phyloP scores from a whole-genome alignment of 202 grass and related monocot species.

The Saccharum hybrid region DNA sequence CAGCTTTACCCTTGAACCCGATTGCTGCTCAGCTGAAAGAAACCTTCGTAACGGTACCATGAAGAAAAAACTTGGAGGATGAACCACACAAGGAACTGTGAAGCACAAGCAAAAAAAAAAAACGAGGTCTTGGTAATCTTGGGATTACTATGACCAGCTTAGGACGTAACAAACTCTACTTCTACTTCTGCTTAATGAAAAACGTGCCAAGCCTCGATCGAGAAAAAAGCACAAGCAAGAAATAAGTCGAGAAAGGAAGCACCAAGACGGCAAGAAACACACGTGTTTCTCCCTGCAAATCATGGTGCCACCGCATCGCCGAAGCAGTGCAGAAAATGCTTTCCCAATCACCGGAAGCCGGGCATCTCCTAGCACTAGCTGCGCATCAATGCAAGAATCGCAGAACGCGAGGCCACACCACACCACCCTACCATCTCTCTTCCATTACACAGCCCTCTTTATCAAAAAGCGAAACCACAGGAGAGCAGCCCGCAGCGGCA shows the following conservation, averaged over 20 bases:
- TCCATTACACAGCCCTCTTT: not conserved
- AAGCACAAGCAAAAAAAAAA: not conserved
- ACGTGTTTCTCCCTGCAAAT: not conserved
- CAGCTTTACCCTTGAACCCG: too few species aligned
- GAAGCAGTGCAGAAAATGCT: not conserved
- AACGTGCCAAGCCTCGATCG: too few species aligned
- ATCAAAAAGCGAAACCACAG: not conserved
- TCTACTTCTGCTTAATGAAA: too few species aligned
- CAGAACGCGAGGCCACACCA: not conserved
- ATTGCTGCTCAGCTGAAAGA: not conserved
- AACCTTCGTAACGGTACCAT: not conserved
- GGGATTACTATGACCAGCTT: too few species aligned
- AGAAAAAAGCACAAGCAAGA: not conserved
- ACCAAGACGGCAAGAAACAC: not conserved
- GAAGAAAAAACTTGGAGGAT: not conserved
- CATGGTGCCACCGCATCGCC: not conserved
- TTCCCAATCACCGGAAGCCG: not conserved
- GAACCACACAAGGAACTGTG: not conserved
- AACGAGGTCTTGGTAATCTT: too few species aligned
- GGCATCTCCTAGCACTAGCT: not conserved
- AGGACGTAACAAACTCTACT: too few species aligned
- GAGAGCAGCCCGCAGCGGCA: too few species aligned
- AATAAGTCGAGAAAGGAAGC: not conserved
- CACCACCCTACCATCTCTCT: slow-evolving; percentile 16
- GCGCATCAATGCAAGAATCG: slow-evolving; percentile 2